A percentile compares a stretch with the other conserved stretches of the same genome.
phyloP scores from a whole-genome alignment of 345 rosid genomes.

The Dipteronia sinensis region DNA sequence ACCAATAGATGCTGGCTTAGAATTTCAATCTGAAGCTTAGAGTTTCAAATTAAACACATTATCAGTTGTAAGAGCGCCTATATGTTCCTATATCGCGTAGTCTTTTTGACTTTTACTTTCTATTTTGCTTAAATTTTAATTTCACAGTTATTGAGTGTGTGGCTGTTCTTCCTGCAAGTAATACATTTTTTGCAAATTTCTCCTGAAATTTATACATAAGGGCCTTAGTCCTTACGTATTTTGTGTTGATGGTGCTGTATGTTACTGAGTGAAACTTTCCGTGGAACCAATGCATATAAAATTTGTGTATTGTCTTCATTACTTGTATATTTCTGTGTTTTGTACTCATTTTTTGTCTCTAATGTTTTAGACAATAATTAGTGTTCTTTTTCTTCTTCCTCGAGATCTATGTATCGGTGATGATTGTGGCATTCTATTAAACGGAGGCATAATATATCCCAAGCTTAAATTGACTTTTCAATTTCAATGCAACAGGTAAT shows the following conservation, averaged over 20 bases:
- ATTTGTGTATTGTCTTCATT: not conserved
- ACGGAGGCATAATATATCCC: not conserved
- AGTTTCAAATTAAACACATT: not conserved
- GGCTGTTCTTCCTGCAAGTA: not conserved
- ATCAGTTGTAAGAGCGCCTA: not conserved
- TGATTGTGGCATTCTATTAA: not conserved
- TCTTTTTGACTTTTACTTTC: not conserved
- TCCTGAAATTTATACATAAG: not conserved
- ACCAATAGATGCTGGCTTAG: not conserved
- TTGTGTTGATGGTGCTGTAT: not conserved
- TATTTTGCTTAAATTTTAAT: not conserved
- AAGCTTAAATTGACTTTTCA: not conserved
- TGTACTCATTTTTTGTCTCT: not conserved
- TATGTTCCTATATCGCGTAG: not conserved
- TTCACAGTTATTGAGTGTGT: not conserved
- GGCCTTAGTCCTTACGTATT: not conserved
- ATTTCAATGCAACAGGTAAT: conserved; percentile 43
- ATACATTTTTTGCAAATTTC: not conserved
- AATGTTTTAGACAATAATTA: too few species aligned
- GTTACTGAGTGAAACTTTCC: not conserved
- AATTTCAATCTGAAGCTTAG: not conserved
- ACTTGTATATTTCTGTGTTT: not conserved
- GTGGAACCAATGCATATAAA: not conserved
- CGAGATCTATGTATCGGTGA: not conserved
- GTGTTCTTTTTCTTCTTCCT: not conserved